These are phyloP conservation scores for Trematosphaeria pertusa DNA, from an alignment of 2,329 filamentous ascomycete genomes.

Conservation along the genomic window DNA sequence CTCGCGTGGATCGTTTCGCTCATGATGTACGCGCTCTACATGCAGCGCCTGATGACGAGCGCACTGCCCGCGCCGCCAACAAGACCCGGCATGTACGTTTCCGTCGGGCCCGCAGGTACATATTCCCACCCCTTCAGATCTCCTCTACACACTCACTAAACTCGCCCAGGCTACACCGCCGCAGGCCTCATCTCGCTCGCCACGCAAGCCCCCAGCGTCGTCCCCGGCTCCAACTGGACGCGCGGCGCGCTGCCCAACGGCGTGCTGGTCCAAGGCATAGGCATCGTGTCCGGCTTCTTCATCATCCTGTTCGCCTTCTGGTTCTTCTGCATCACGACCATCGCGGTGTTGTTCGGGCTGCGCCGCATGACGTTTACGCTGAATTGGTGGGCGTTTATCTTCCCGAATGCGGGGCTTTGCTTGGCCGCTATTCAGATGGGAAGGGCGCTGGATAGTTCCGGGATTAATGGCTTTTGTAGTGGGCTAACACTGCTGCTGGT, in stretches of 20 bases:
- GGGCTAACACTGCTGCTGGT: constrained; percentile 64
- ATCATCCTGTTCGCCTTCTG: constrained; percentile 58
- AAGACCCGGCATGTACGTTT: constrained; percentile 61
- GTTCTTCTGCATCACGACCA: constrained; percentile 56
- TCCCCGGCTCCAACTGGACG: constrained; percentile 45
- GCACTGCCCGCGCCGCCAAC: constrained; percentile 55
- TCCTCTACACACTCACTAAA: constrained; percentile 63
- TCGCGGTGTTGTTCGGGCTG: constrained; percentile 47
- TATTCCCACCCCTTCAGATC: constrained; percentile 59
- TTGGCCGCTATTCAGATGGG: constrained; percentile 66
- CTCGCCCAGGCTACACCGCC: constrained; percentile 46
- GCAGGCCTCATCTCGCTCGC: constrained; percentile 57
- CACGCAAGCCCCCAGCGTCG: constrained; percentile 44
- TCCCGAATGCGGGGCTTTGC: constrained; percentile 70
- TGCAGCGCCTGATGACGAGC: constrained; percentile 70
- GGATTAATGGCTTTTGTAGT: constrained; percentile 60
- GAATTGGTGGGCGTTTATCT: constrained; percentile 67
- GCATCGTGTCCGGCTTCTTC: constrained; percentile 55
- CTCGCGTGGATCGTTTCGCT: constrained; percentile 70
- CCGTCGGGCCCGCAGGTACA: constrained; percentile 52
- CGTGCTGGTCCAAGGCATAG: constrained; percentile 50
- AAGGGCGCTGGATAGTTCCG: constrained; percentile 59
- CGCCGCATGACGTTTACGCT: constrained; percentile 49
- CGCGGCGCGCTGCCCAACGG: constrained; percentile 38
- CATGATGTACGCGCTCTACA: constrained; percentile 75